phyloP scores from a whole-genome alignment of 768 basidiomycete genomes.

The Collybiopsis confluens region DNA sequence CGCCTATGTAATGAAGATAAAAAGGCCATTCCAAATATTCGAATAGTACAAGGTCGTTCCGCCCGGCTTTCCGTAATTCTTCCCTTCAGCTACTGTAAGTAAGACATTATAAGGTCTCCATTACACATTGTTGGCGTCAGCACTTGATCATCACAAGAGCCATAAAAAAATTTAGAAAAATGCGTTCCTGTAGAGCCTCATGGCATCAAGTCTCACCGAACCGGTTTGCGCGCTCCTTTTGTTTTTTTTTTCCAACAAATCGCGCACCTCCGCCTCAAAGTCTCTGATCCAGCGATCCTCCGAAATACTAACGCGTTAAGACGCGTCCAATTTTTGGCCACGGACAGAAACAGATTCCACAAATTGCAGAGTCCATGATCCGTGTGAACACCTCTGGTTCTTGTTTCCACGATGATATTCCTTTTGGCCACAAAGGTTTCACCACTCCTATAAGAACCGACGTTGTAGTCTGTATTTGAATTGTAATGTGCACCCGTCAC shows the following conservation, averaged over 20 bases:
- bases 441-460: too few species aligned
- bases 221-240: conserved; percentile 1
- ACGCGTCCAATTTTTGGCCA: conserved; percentile 4
- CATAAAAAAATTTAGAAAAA: background rate
- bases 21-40: too few species aligned
- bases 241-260: background rate
- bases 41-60: too few species aligned
- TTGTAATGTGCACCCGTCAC: too few species aligned
- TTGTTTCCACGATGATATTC: background rate
- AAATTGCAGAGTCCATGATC: background rate
- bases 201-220: conserved; percentile 1
- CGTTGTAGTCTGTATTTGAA: too few species aligned
- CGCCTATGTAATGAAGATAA: too few species aligned
- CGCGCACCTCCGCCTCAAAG: conserved; percentile 1
- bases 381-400: background rate
- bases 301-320: conserved; percentile 6
- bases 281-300: background rate
- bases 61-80: too few species aligned
- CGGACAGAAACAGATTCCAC: too few species aligned
- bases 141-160: background rate
- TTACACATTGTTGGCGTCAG: too few species aligned
- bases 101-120: too few species aligned
- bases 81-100: too few species aligned
- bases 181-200: conserved; percentile 6
- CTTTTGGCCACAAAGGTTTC: background rate